A percentile compares a stretch with the other conserved stretches of the same genome.
Conservation (phyloP, 768 basidiomycete genomes). For the Daedaleopsis sinensis region DNA sequence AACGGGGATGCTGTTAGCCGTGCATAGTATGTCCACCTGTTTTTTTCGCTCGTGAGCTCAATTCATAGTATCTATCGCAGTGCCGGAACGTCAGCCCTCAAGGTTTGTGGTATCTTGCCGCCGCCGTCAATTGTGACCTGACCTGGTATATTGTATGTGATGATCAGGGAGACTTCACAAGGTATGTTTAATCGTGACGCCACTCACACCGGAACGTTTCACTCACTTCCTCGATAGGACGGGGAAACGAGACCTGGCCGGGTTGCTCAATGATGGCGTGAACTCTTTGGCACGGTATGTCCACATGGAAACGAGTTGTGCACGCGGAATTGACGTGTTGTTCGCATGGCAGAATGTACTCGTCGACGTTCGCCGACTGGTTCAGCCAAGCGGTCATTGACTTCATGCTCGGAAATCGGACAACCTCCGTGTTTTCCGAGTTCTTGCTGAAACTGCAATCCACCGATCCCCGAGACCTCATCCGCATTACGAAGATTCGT, state of each 20-base stretch:
- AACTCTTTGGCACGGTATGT: conserved; percentile 84
- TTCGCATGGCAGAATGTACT: conserved; percentile 64
- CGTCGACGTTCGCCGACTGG: conserved; percentile 92
- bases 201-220: not conserved
- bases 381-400: conserved; percentile 96
- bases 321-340: not conserved
- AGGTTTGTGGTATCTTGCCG: conserved; percentile 51
- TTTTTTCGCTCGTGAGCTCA: not conserved
- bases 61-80: conserved; percentile 41
- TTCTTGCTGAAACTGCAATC: conserved; percentile 87
- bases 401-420: conserved; percentile 88
- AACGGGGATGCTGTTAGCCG: conserved; percentile 95
- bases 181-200: conserved; percentile 43
- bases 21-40: conserved; percentile 61
- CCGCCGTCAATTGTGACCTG: conserved; percentile 8
- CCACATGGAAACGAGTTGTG: not conserved
- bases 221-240: conserved; percentile 53
- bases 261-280: conserved; percentile 93
- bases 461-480: conserved; percentile 89
- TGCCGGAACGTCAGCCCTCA: conserved; percentile 94
- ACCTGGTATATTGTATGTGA: not conserved
- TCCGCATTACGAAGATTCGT: conserved; percentile 86
- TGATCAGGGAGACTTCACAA: conserved; percentile 80
- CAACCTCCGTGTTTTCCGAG: conserved; percentile 87
- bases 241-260: conserved; percentile 91